Evolutionary conservation across 2,329 filamentous ascomycete genomes (phyloP).

Genomic region (Aspergillus fischeri): DNA sequence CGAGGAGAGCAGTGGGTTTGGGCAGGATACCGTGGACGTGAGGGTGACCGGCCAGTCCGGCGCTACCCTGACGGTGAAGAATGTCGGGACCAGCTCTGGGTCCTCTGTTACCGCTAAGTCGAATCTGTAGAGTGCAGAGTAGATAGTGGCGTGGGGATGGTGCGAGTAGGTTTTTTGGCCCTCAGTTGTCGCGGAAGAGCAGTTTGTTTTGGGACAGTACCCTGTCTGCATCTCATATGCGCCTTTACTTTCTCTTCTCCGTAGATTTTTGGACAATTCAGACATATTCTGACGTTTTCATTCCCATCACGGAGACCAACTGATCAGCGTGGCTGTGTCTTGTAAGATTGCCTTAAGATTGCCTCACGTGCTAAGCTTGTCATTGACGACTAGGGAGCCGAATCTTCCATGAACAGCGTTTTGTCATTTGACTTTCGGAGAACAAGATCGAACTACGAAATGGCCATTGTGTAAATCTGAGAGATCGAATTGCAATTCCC

Average conservation of each 20-base stretch:
- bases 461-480: not conserved
- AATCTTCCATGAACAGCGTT: not conserved
- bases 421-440: not conserved
- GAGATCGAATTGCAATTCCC: slow-evolving; percentile 12
- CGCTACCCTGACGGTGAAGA: slow-evolving; percentile 48
- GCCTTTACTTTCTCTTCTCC: not conserved
- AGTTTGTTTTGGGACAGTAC: not conserved
- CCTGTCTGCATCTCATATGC: not conserved
- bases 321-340: not conserved
- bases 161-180: not conserved
- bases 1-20: slow-evolving; percentile 55
- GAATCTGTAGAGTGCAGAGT: slow-evolving; percentile 20
- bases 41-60: slow-evolving; percentile 54
- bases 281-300: not conserved
- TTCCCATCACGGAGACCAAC: not conserved
- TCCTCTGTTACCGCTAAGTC: slow-evolving; percentile 17
- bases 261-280: slow-evolving; percentile 2
- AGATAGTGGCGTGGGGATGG: not conserved
- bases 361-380: not conserved
- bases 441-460: not conserved
- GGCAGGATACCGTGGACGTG: slow-evolving; percentile 51
- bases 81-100: slow-evolving; percentile 35
- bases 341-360: not conserved
- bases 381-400: too few species aligned
- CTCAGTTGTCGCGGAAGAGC: not conserved